Evolutionary conservation across 1,139 yeast genomes (phyloP).

Genomic region (Scheffersomyces cryptocercus): DNA sequence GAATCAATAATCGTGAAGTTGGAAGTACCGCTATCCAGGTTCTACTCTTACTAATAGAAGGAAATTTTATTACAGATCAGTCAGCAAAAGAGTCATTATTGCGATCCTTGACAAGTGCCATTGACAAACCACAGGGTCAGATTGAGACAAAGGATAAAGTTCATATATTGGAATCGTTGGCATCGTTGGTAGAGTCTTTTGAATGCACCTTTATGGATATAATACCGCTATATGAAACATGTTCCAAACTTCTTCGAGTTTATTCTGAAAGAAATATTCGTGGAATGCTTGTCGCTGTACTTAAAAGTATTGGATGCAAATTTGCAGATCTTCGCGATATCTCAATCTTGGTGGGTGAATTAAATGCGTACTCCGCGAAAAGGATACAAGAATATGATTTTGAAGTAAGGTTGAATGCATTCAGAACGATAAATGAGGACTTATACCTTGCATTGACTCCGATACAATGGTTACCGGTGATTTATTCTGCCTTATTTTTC

Average conservation of each 20-base stretch:
- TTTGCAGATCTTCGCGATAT: conserved; percentile 46
- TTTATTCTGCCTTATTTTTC: conserved; percentile 67
- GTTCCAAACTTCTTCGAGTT: conserved; percentile 60
- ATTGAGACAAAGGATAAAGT: conserved; percentile 57
- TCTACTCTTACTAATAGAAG: conserved; percentile 56
- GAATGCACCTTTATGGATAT: conserved; percentile 58
- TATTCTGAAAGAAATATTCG: conserved; percentile 65
- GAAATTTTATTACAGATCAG: conserved; percentile 59
- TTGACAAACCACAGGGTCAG: conserved; percentile 62
- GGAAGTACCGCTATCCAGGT: conserved; percentile 55
- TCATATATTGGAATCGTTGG: conserved; percentile 59
- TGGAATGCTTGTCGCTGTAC: conserved; percentile 57
- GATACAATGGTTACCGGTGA: conserved; percentile 77
- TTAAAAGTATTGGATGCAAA: conserved; percentile 57
- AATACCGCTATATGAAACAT: conserved; percentile 51
- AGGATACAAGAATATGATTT: conserved; percentile 79
- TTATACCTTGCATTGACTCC: conserved; percentile 45
- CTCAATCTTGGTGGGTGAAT: conserved; percentile 54
- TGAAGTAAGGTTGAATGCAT: conserved; percentile 71
- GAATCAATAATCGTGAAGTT: conserved; percentile 47
- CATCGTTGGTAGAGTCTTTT: conserved; percentile 52
- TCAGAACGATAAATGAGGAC: conserved; percentile 61
- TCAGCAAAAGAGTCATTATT: conserved; percentile 58
- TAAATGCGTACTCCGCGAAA: conserved; percentile 67
- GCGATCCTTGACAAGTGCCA: conserved; percentile 57